These are phyloP conservation scores for Microcos paniculata DNA, from an alignment of 345 rosid species.

Conservation along the genomic window DNA sequence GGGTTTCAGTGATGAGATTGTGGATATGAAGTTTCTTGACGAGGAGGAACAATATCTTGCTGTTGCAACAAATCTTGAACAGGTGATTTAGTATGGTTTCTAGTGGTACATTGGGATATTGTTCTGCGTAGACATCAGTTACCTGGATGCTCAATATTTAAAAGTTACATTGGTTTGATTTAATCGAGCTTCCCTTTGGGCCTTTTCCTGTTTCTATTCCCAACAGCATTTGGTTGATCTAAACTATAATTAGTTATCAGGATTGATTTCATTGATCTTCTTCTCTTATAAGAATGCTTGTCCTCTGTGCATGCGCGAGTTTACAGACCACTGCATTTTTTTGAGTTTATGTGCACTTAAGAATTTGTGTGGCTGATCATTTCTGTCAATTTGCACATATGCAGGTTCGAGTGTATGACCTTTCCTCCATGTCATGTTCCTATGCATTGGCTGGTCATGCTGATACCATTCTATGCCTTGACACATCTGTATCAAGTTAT, in stretches of 20 bases:
- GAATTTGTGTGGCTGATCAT: conserved; percentile 11
- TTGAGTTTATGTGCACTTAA: background rate
- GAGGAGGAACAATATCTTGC: conserved; percentile 85
- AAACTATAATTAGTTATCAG: background rate
- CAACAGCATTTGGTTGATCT: background rate
- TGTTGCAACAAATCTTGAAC: conserved; percentile 94
- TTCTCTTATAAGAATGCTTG: background rate
- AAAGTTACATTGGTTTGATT: background rate
- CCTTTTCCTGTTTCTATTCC: background rate
- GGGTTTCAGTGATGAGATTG: conserved; percentile 91
- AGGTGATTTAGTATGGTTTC: conserved; percentile 41
- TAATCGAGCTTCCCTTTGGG: background rate
- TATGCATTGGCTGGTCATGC: conserved; percentile 85
- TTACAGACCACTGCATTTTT: background rate
- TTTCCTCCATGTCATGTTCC: conserved; percentile 88
- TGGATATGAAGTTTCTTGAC: conserved; percentile 89
- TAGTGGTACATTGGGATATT: background rate
- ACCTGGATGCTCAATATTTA: background rate
- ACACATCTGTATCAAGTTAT: conserved; percentile 64
- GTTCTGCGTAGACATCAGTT: background rate
- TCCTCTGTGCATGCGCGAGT: conserved; percentile 1
- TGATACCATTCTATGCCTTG: conserved; percentile 78
- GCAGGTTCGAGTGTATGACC: conserved; percentile 92
- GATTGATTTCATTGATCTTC: background rate
- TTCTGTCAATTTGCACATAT: conserved; percentile 14